Percentiles rank a stretch among this genome's conserved stretches.
Conservation (phyloP, 2,329 filamentous ascomycete species). For the Colletotrichum karsti region DNA sequence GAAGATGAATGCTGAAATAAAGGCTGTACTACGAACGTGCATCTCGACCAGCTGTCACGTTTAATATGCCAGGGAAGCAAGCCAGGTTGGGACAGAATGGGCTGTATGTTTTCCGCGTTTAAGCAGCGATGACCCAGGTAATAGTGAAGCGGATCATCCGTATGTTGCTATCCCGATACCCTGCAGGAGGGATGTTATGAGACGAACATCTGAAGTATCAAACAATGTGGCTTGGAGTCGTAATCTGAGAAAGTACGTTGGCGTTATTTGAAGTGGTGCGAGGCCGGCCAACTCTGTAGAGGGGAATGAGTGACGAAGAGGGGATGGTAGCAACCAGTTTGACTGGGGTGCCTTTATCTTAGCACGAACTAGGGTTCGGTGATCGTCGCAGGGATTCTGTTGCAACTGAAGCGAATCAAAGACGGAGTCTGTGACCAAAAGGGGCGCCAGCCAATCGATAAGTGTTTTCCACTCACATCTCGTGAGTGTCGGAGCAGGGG, state of each 20-base stretch:
- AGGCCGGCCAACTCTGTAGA: background rate
- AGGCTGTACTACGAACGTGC: too few species aligned
- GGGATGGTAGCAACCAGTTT: background rate
- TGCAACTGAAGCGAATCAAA: conserved; percentile 25
- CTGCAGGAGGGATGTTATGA: conserved; percentile 1
- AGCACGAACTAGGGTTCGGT: conserved; percentile 23
- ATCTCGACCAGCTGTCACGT: background rate
- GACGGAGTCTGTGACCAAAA: conserved; percentile 10
- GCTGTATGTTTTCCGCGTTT: background rate
- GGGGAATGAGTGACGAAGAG: background rate
- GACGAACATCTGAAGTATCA: conserved; percentile 24
- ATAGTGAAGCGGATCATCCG: background rate
- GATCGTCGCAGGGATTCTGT: conserved; percentile 29
- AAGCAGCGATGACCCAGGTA: background rate
- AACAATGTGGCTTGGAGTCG: background rate
- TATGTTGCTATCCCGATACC: background rate
- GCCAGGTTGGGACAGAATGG: background rate
- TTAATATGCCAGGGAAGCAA: background rate
- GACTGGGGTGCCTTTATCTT: conserved; percentile 12
- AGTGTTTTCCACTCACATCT: background rate
- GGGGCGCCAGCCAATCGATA: conserved; percentile 25
- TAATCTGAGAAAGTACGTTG: background rate
- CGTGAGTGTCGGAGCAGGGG: conserved; percentile 9
- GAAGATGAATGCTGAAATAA: background rate
- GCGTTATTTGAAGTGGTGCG: background rate